Evolutionary conservation across 805 yeast genomes (phyloP).

Genomic region (Lipomyces kockii): DNA sequence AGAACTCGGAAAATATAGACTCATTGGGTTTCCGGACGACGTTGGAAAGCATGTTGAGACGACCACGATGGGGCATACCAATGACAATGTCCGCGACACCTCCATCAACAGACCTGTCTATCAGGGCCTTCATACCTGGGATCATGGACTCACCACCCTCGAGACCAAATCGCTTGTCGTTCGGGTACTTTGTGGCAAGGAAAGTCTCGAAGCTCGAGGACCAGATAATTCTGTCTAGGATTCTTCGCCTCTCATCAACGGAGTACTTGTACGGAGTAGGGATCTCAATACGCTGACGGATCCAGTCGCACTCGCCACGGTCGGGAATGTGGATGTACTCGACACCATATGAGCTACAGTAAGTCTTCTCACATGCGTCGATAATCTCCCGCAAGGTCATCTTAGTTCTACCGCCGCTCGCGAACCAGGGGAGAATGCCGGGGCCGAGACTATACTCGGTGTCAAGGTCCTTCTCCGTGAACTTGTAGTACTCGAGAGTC

Average conservation of each 20-base stretch:
- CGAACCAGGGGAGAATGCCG: conserved; percentile 93
- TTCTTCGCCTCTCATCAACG: conserved; percentile 91
- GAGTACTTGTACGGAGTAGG: conserved; percentile 83
- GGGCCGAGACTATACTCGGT: conserved; percentile 91
- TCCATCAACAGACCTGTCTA: conserved; percentile 81
- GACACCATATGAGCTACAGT: conserved; percentile 87
- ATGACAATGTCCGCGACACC: conserved; percentile 96
- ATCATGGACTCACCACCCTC: conserved; percentile 98
- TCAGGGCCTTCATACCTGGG: conserved; percentile 95
- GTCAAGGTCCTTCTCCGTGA: conserved; percentile 82
- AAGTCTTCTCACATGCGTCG: conserved; percentile 75
- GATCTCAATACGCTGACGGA: conserved; percentile 93
- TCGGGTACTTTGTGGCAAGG: conserved; percentile 93
- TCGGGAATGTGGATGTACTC: conserved; percentile 98
- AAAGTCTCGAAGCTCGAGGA: conserved; percentile 91
- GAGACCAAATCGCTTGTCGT: conserved; percentile 90
- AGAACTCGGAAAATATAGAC: conserved; percentile 93
- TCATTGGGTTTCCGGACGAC: conserved; percentile 99
- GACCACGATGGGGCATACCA: conserved; percentile 99
- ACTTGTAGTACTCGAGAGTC: conserved; percentile 89
- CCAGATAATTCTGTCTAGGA: conserved; percentile 96
- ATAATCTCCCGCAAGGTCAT: conserved; percentile 81
- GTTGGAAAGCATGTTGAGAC: conserved; percentile 95
- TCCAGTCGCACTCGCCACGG: conserved; percentile 96
- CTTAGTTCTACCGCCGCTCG: conserved; percentile 61